Evolutionary conservation across 2,329 filamentous ascomycete species (phyloP).

Genomic region (Diaporthe sp.): DNA sequence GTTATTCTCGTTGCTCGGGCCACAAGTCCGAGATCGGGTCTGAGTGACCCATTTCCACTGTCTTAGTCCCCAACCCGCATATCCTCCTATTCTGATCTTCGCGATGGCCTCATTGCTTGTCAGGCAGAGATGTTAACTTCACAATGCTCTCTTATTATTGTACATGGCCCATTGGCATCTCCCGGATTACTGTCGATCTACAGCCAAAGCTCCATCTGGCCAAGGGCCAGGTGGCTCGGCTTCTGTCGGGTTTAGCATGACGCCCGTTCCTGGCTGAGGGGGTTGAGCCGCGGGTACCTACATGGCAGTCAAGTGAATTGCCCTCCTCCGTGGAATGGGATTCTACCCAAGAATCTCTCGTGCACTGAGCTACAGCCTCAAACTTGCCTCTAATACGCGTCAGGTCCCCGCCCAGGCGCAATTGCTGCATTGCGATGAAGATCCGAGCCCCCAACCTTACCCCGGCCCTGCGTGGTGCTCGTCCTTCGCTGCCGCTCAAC

Average conservation of each 20-base stretch:
- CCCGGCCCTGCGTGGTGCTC: slow-evolving; percentile 41
- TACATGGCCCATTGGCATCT: background rate
- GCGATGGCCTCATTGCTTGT: background rate
- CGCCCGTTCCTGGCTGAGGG: slow-evolving; percentile 22
- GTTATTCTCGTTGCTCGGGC: background rate
- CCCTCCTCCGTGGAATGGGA: background rate
- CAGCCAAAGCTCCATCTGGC: background rate
- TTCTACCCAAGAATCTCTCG: background rate
- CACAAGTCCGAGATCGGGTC: slow-evolving; percentile 18
- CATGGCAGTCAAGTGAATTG: background rate
- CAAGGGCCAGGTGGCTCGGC: slow-evolving; percentile 28
- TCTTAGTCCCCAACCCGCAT: background rate
- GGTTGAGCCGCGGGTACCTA: slow-evolving; percentile 21
- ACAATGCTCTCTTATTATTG: background rate
- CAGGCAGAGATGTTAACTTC: background rate
- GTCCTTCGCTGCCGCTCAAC: slow-evolving; percentile 28
- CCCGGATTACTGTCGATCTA: background rate
- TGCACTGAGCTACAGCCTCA: background rate
- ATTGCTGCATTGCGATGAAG: slow-evolving; percentile 38
- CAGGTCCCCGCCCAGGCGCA: background rate
- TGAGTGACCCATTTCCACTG: background rate
- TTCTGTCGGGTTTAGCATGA: slow-evolving; percentile 41
- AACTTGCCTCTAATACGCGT: background rate
- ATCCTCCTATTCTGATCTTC: background rate
- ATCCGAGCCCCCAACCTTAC: slow-evolving; percentile 38